Evolutionary conservation across 202 grass and related monocot species (phyloP), one percentile per base, ranked within the genome.

Genomic region (Alloteropsis angusta): DNA sequence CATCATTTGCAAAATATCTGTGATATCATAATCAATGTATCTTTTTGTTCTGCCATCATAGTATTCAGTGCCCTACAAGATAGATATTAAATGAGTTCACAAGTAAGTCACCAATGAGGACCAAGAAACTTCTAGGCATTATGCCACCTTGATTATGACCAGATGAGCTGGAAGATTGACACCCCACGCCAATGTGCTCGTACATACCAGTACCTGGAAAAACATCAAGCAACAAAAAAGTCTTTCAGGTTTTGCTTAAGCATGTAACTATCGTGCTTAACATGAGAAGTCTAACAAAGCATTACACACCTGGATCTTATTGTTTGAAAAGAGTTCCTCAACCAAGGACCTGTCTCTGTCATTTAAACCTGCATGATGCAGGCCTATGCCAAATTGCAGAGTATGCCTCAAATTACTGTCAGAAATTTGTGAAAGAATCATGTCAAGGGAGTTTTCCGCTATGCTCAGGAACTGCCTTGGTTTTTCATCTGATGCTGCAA

Each of bases 1-100:
- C 95, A 98, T 98, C 95, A 98, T 98, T 90, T 98, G 95, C 68
- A 98, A 80, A 88, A 97, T 94, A 85, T 97, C 89, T 76, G 95
- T 97, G 65, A 97, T 97, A 81, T 88, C 91, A 74, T 92, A 97
- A 85, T 97, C 91, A 37, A 97, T 58, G 65, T 97, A 97, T 92
- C 91, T 86, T 85, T 97, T 97, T 88, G 95, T 87, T 88, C 94
- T 97, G 41, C 95, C 95, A 85, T 97, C 95, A 81, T 81, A 97
- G 65, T 88, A 97, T 82, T 97, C 91, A 75, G 91, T 94, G 9
- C 95, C 95, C 95, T 97, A 58, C 23, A 89, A 90, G 58, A 59
- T 64, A 80, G 19, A 30, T 37, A 68, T 38, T 44, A 16, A 65
- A 58, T 82, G 13, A 72, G 81, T 55, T 14, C 32, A 22, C 35